Evolutionary conservation across 352 stramenopile genomes (phyloP).

Genomic region (Phytophthora hybrid): DNA sequence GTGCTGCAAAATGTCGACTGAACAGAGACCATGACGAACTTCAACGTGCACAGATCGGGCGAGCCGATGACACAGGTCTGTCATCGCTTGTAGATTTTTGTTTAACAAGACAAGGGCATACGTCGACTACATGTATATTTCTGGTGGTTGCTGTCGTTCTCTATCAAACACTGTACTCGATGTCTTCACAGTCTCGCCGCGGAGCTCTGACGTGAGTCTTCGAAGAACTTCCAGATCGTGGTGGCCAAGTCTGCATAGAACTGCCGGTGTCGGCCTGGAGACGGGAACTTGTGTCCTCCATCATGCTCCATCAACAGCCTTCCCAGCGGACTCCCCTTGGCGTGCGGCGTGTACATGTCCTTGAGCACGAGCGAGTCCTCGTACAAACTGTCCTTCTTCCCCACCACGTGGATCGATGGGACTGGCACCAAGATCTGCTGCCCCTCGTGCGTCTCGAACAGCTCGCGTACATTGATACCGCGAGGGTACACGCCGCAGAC

Average conservation of each 20-base stretch:
- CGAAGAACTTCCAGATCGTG: constrained; percentile 60
- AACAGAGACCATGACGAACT: constrained; percentile 30
- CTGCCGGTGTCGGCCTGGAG: constrained; percentile 49
- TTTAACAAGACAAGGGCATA: constrained; percentile 20
- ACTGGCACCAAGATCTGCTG: constrained; percentile 51
- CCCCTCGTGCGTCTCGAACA: constrained; percentile 57
- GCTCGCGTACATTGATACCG: constrained; percentile 47
- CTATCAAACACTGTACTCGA: constrained; percentile 13
- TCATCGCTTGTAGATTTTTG: constrained; percentile 2
- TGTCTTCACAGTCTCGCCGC: constrained; percentile 36
- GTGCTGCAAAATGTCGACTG: constrained; percentile 36
- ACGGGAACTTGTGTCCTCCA: constrained; percentile 76
- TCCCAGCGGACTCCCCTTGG: constrained; percentile 42
- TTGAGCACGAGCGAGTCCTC: constrained; percentile 49
- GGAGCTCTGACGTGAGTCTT: constrained; percentile 41
- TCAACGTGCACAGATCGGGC: constrained; percentile 35
- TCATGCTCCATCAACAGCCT: constrained; percentile 56
- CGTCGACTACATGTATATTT: constrained; percentile 15
- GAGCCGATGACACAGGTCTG: neutral
- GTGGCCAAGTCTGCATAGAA: constrained; percentile 54
- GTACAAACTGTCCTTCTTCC: constrained; percentile 60
- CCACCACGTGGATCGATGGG: constrained; percentile 67
- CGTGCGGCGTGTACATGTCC: constrained; percentile 53
- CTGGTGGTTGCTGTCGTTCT: constrained; percentile 19
- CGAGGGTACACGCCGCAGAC: constrained; percentile 50